Percentiles rank a stretch among this genome's conserved stretches.
These are phyloP conservation scores for Stachybotrys elegans DNA, from an alignment of 2,329 filamentous ascomycete species.

Conservation along the genomic window DNA sequence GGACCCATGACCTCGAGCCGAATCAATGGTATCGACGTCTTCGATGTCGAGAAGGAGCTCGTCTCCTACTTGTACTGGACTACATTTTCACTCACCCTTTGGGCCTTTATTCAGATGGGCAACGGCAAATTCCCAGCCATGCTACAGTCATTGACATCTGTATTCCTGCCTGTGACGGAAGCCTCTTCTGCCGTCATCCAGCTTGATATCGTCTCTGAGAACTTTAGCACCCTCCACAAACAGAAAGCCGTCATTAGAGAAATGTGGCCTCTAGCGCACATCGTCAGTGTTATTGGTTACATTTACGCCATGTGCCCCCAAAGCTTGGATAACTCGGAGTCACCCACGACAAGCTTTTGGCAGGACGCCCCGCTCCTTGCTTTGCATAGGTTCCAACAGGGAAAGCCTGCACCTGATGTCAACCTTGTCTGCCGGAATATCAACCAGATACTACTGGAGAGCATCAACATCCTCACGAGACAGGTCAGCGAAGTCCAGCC, in stretches of 20 bases:
- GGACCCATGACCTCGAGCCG: constrained; percentile 24
- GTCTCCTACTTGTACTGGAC: constrained; percentile 34
- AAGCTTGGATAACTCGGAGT: constrained; percentile 8
- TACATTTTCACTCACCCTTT: constrained; percentile 31
- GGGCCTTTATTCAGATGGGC: constrained; percentile 31
- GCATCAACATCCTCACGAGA: constrained; percentile 15
- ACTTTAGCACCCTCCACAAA: constrained; percentile 29
- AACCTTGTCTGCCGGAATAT: constrained; percentile 21
- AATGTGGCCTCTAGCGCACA: constrained; percentile 28
- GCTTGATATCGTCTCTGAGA: constrained; percentile 29
- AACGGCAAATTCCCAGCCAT: constrained; percentile 16
- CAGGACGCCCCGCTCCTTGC: constrained; percentile 16
- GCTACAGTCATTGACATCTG: constrained; percentile 17
- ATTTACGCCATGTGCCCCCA: constrained; percentile 20
- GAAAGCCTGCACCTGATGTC: constrained; percentile 13
- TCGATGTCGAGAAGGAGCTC: constrained; percentile 33
- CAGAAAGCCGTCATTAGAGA: constrained; percentile 27
- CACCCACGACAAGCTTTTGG: constrained; percentile 13
- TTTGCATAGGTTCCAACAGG: constrained; percentile 15
- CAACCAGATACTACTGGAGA: constrained; percentile 19
- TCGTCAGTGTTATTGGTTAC: constrained; percentile 24
- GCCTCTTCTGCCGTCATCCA: constrained; percentile 23
- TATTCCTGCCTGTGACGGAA: constrained; percentile 23
- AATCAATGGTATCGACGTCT: constrained; percentile 36
- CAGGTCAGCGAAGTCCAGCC: constrained; percentile 18